A percentile compares a stretch with the other conserved stretches of the same genome.
phyloP scores from a whole-genome alignment of 306 rosid genomes.

The Leucaena leucocephala region DNA sequence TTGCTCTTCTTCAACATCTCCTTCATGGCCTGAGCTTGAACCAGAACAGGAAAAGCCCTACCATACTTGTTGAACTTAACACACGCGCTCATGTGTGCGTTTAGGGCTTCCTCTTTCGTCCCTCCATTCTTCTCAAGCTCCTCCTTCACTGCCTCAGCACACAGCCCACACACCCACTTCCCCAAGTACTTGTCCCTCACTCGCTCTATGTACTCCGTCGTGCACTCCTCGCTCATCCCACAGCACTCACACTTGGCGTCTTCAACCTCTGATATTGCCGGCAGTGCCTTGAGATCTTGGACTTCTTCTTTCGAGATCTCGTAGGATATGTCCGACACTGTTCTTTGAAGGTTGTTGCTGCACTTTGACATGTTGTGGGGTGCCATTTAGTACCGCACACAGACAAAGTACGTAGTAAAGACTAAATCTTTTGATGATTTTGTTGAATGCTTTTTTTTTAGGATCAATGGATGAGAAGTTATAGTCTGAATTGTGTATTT shows the following conservation, averaged over 20 bases:
- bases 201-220: constrained; percentile 71
- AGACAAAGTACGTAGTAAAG: not conserved
- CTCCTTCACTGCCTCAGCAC: constrained; percentile 92
- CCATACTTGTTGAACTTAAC: constrained; percentile 81
- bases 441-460: not conserved
- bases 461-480: not conserved
- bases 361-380: constrained; percentile 44
- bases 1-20: constrained; percentile 84
- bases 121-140: constrained; percentile 82
- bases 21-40: constrained; percentile 92
- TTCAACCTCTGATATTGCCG: constrained; percentile 69
- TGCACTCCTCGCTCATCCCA: constrained; percentile 93
- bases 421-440: not conserved
- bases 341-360: constrained; percentile 59
- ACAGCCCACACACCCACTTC: constrained; percentile 87
- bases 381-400: not conserved
- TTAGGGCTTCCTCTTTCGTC: constrained; percentile 69
- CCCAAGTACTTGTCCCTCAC: constrained; percentile 69
- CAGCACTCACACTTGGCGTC: constrained; percentile 92
- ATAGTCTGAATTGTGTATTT: constrained; percentile 40
- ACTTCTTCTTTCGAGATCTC: constrained; percentile 57
- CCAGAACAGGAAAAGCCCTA: constrained; percentile 85
- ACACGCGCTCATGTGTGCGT: constrained; percentile 77
- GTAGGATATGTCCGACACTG: constrained; percentile 77
- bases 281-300: constrained; percentile 40